Evolutionary conservation across 768 basidiomycete species (phyloP).

Genomic region (Arthromyces matolae): DNA sequence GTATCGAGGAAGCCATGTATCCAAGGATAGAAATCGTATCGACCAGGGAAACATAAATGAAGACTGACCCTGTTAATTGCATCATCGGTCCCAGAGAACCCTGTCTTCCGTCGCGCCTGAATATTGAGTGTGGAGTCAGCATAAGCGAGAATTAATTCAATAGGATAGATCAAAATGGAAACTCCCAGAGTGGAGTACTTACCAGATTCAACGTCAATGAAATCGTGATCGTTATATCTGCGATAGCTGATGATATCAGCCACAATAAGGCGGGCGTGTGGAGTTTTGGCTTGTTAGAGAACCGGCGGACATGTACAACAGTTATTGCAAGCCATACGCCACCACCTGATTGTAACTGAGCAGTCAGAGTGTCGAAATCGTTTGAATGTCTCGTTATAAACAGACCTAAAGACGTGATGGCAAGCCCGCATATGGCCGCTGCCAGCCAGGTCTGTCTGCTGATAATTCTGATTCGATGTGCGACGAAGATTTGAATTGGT

Average conservation of each 20-base stretch:
- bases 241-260: conserved; percentile 40
- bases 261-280: conserved; percentile 42
- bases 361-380: neutral
- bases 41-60: neutral
- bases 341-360: conserved; percentile 25
- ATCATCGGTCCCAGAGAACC: conserved; percentile 40
- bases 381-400: neutral
- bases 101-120: conserved; percentile 31
- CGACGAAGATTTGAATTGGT: conserved; percentile 45
- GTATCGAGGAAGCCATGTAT: neutral
- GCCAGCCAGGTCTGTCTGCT: conserved; percentile 36
- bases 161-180: neutral
- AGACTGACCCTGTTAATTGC: conserved; percentile 28
- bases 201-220: conserved; percentile 38
- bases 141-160: neutral
- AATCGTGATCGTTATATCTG: conserved; percentile 39
- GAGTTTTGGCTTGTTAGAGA: conserved; percentile 39
- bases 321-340: conserved; percentile 39
- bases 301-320: conserved; percentile 32
- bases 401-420: conserved; percentile 34
- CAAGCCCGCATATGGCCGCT: conserved; percentile 27
- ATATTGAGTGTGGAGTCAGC: conserved; percentile 5
- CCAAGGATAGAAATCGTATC: too few species aligned
- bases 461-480: conserved; percentile 39
- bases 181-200: too few species aligned